Evolutionary conservation across 179 eudicot species (phyloP).

Genomic region (Camellia oleifera): DNA sequence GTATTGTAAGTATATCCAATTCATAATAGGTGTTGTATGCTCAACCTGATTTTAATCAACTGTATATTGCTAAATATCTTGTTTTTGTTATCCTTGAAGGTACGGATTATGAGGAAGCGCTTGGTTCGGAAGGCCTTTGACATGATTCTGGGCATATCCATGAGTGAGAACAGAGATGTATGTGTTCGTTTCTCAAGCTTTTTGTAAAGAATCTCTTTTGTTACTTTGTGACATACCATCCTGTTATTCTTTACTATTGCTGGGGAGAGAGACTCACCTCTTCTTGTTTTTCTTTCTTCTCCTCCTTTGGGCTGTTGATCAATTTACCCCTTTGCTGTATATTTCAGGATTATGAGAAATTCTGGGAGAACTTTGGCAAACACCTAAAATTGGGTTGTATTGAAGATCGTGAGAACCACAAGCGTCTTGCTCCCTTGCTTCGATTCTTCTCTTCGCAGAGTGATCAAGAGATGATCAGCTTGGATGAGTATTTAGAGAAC

Average conservation of each 20-base stretch:
- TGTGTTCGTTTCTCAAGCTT: conserved; percentile 11
- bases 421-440: conserved; percentile 86
- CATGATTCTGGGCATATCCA: conserved; percentile 88
- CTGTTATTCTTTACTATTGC: not conserved
- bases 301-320: not conserved
- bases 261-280: not conserved
- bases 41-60: not conserved
- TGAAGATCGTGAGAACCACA: conserved; percentile 90
- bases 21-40: not conserved
- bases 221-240: not conserved
- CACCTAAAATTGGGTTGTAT: conserved; percentile 90
- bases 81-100: conserved; percentile 35
- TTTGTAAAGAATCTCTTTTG: not conserved
- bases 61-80: not conserved
- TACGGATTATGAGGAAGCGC: conserved; percentile 86
- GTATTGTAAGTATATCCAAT: conserved; percentile 61
- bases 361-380: conserved; percentile 95
- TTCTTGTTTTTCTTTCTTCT: not conserved
- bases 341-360: conserved; percentile 75
- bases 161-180: conserved; percentile 93
- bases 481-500: conserved; percentile 90
- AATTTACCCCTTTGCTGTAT: not conserved
- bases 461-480: conserved; percentile 77
- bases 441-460: conserved; percentile 92
- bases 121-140: conserved; percentile 94